Percentiles rank a stretch among this genome's conserved stretches.
Conservation (phyloP, 495 filamentous ascomycete species). For the Xylaria telfairii region DNA sequence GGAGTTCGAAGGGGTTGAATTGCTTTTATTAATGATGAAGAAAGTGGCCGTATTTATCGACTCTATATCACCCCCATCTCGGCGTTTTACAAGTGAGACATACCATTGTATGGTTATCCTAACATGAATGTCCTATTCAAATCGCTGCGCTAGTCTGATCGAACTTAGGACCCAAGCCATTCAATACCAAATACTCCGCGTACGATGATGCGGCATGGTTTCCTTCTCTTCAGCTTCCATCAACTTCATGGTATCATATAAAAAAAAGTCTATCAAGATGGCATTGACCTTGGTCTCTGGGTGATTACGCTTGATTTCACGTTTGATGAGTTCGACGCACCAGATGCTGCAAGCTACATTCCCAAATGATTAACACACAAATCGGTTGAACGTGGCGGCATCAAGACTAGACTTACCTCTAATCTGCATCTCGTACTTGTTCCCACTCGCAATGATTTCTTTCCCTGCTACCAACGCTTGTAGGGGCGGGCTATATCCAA, state of each 20-base stretch:
- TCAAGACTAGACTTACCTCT: conserved; percentile 62
- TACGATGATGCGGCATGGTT: conserved; percentile 86
- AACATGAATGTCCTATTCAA: neutral
- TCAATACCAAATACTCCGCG: conserved; percentile 95
- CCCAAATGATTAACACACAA: neutral
- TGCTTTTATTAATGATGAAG: conserved; percentile 13
- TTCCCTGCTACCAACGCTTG: conserved; percentile 68
- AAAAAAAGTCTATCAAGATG: conserved; percentile 92
- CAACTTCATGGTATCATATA: conserved; percentile 93
- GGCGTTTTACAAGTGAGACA: neutral
- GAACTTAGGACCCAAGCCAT: neutral
- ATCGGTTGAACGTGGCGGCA: neutral
- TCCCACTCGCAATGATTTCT: conserved; percentile 70
- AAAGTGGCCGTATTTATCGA: neutral
- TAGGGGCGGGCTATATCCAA: conserved; percentile 81
- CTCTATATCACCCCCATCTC: neutral
- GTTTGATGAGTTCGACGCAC: conserved; percentile 86
- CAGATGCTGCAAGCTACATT: conserved; percentile 77
- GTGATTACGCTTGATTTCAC: conserved; percentile 78
- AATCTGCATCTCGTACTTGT: conserved; percentile 85
- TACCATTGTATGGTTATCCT: neutral
- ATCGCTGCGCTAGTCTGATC: no score
- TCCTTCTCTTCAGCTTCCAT: conserved; percentile 67
- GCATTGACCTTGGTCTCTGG: conserved; percentile 80
- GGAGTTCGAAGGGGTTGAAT: conserved; percentile 28